Base-by-base conservation (phyloP, 495 filamentous ascomycete genomes). In the Aspergillus incahuasiensis region DNA sequence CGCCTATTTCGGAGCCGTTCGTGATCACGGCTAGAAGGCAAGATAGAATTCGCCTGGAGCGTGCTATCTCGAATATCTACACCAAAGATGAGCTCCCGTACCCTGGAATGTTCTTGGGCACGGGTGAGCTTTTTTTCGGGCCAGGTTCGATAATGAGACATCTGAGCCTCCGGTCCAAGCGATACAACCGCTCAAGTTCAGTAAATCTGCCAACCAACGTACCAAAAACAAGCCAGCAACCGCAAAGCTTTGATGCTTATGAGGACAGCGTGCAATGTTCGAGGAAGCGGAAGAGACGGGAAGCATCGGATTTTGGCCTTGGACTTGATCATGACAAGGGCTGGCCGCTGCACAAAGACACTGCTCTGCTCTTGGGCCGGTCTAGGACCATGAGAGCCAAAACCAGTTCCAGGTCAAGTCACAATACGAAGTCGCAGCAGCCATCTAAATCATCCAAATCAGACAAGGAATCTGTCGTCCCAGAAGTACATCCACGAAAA, bases 71-170 rank as follows among this genome's bases (percentile, higher is more conserved):
- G 13, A 88, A 92, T 57, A 83, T 95, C 32, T 98, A 92, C 85
- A 95, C 88, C 13, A 82, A 84, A 43, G 91, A 96, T 55, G 70
- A 84, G 2, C 71, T 98, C 41, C 88, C 92, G 9, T 92, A 86
- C 63, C 91, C 91, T n/a, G 90, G 90, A 20, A 95, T 95, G 82
- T 80, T 77, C 18, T 73, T 79, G 47, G 80, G 82, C 38, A 78
- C 81, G 60, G 79, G 84, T 42, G 91, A 78, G 32, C 55, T 64
- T 25, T 35, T 74, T 6, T 65, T 92, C 47, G 80, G 86, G 41
- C 80, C 83, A 7, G 87, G 84, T 44, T 87, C 87, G 1, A 81
- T 95, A 63, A 94, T 94, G 79, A 82, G 90, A 40, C 91, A 89
- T 63, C 76, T 95, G 19, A 94, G 88, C 64, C 54, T 70, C 13